Evolutionary conservation across 306 rosid genomes (phyloP).

Genomic region (Vicia faba): DNA sequence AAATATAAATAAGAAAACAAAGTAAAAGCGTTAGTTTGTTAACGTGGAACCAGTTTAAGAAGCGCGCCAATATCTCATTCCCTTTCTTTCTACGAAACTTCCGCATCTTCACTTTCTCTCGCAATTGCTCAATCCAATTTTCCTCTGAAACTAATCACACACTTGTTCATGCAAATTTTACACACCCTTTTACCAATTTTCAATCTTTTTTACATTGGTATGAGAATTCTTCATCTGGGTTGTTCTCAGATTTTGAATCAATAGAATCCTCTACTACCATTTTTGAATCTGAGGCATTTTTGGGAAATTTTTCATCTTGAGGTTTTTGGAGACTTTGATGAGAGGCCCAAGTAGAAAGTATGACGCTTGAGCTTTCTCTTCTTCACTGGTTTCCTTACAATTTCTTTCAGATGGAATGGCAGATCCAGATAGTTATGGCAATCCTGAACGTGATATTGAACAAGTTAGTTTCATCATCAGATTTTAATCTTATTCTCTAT

Average conservation of each 20-base stretch:
- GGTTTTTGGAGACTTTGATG: slow-evolving; percentile 61
- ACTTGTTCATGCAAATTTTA: slow-evolving; percentile 33
- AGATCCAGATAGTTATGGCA: slow-evolving; percentile 68
- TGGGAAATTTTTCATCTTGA: slow-evolving; percentile 21
- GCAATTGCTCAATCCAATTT: slow-evolving; percentile 38
- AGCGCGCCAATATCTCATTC: slow-evolving; percentile 69
- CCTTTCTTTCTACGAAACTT: slow-evolving; percentile 54
- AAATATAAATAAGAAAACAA: too few relatives aligned
- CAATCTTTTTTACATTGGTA: slow-evolving; percentile 23
- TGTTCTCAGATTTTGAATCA: neutral
- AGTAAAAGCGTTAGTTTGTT: neutral
- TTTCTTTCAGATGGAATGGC: slow-evolving; percentile 96
- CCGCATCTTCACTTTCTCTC: slow-evolving; percentile 53
- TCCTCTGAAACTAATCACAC: slow-evolving; percentile 16
- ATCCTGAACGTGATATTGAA: slow-evolving; percentile 69
- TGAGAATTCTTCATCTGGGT: slow-evolving; percentile 34
- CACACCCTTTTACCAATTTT: slow-evolving; percentile 26
- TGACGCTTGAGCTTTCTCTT: slow-evolving; percentile 68
- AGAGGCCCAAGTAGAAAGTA: slow-evolving; percentile 66
- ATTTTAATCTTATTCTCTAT: slow-evolving; percentile 1
- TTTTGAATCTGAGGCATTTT: neutral
- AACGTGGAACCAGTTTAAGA: slow-evolving; percentile 48
- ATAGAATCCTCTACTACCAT: neutral
- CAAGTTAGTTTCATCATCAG: slow-evolving; percentile 59
- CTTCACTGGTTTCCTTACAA: slow-evolving; percentile 51